Evolutionary conservation across 495 filamentous ascomycete species (phyloP).

Genomic region (Lasiosphaeriaceae sp.): DNA sequence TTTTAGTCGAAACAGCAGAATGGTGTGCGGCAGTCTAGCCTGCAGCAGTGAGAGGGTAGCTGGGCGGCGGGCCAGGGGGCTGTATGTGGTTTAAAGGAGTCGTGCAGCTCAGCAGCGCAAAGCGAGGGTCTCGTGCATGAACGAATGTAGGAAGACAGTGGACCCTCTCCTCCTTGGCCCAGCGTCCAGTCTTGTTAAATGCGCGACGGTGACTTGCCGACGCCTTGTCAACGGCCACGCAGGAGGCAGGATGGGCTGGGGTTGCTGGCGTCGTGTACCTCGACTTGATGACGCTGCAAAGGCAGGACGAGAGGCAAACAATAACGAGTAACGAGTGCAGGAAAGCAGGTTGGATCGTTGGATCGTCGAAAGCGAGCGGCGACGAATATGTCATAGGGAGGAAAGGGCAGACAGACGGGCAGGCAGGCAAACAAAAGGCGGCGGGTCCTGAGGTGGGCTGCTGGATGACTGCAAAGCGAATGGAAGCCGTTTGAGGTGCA

Average conservation of each 20-base stretch:
- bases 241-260: not conserved
- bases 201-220: conserved; percentile 1
- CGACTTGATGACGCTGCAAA: not conserved
- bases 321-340: not conserved
- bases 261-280: too few relatives aligned
- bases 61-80: conserved; percentile 12
- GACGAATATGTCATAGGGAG: conserved; percentile 20
- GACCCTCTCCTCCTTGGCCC: conserved; percentile 1
- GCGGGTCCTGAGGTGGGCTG: conserved; percentile 4
- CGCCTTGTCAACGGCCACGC: conserved; percentile 2
- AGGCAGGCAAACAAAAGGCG: conserved; percentile 7
- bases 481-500: conserved; percentile 40
- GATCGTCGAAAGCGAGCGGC: conserved; percentile 3
- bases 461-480: conserved; percentile 20
- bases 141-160: conserved; percentile 18
- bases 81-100: conserved; percentile 23
- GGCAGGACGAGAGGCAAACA: not conserved
- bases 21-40: conserved; percentile 15
- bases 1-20: not conserved
- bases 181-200: not conserved
- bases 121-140: conserved; percentile 30
- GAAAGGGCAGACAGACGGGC: not conserved
- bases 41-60: conserved; percentile 5
- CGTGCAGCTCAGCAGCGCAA: conserved; percentile 17
- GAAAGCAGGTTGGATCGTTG: too few relatives aligned